phyloP scores from a whole-genome alignment of 2,329 filamentous ascomycete genomes.

The Sclerotinia spermophila region DNA sequence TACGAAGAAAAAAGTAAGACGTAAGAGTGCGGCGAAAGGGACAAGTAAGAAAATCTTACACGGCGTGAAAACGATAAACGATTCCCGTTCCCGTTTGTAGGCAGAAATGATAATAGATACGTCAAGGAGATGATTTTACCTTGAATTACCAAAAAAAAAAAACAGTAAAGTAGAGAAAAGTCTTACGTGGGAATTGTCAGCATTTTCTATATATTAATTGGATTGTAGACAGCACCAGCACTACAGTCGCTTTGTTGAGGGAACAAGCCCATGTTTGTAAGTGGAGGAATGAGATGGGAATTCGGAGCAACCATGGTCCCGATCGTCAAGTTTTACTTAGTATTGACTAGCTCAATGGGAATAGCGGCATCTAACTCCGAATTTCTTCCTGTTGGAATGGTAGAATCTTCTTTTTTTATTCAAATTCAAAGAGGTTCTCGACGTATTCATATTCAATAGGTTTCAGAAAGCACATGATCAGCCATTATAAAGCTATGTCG shows the following conservation, averaged over 20 bases:
- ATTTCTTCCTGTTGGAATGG: background rate
- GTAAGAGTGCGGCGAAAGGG: background rate
- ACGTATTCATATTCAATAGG: too few species aligned
- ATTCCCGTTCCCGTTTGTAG: background rate
- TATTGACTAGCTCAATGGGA: background rate
- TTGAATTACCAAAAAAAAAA: background rate
- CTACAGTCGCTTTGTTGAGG: background rate
- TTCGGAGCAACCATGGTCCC: background rate
- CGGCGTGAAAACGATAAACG: background rate
- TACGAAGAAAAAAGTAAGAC: background rate
- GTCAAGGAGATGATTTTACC: background rate
- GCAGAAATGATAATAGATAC: background rate
- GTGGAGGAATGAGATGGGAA: background rate
- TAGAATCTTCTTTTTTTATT: background rate
- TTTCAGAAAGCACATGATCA: background rate
- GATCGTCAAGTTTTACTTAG: background rate
- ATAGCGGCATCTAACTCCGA: background rate
- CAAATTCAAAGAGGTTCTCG: background rate
- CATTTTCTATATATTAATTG: background rate
- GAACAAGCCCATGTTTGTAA: background rate
- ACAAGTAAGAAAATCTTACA: background rate
- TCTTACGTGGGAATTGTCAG: constrained; percentile 4
- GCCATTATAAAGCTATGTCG: background rate
- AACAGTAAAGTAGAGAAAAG: background rate
- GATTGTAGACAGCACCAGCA: background rate